Conservation (phyloP, 306 rosid genomes). For the Mucuna pruriens region DNA sequence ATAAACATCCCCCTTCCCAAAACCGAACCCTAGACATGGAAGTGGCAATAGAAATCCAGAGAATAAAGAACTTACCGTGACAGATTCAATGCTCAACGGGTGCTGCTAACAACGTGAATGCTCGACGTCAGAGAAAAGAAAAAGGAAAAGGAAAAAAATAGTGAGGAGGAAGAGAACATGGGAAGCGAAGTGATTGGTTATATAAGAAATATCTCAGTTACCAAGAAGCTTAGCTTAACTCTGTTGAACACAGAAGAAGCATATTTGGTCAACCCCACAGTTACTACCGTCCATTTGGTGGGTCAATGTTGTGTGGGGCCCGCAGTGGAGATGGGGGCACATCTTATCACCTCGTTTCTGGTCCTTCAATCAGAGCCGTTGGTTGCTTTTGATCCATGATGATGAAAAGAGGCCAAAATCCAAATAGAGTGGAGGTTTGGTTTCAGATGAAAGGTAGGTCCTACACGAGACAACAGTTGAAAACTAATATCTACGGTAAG, state of each 20-base stretch:
- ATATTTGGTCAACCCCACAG: conserved; percentile 55
- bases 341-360: conserved; percentile 34
- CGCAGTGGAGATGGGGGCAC: conserved; percentile 34
- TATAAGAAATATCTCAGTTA: conserved; percentile 41
- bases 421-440: too few relatives aligned
- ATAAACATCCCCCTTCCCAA: not conserved
- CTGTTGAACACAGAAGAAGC: conserved; percentile 38
- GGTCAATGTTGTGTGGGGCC: conserved; percentile 42
- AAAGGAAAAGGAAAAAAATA: not conserved
- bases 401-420: not conserved
- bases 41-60: conserved; percentile 21
- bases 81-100: conserved; percentile 43
- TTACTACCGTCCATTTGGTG: conserved; percentile 39
- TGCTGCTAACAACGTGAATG: conserved; percentile 36
- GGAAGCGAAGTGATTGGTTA: conserved; percentile 40
- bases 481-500: too few relatives aligned
- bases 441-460: conserved; percentile 24
- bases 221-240: conserved; percentile 9
- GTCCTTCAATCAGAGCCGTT: conserved; percentile 44
- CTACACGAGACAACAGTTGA: conserved; percentile 24
- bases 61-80: conserved; percentile 48
- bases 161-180: conserved; percentile 38
- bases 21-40: conserved; percentile 39
- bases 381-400: not conserved
- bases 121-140: conserved; percentile 32